Percentiles rank a stretch among this genome's conserved stretches.
Evolutionary conservation across 2,329 filamentous ascomycete genomes (phyloP).

Genomic region (Zalaria sp.): DNA sequence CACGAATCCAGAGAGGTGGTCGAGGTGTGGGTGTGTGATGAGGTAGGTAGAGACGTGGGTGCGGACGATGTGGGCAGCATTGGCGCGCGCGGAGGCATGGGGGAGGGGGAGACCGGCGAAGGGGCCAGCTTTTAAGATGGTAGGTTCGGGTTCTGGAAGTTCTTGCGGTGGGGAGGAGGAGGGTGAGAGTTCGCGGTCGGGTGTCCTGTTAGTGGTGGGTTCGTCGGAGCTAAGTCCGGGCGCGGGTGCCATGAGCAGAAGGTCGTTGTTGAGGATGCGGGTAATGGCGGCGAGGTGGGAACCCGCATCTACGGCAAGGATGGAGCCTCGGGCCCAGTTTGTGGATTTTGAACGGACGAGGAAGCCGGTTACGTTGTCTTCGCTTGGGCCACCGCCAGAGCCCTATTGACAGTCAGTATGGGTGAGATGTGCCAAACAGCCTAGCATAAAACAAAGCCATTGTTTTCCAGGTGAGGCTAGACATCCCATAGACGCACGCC

Average conservation of each 20-base stretch:
- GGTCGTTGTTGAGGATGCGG: slow-evolving; percentile 52
- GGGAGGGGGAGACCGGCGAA: slow-evolving; percentile 69
- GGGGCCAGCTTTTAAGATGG: slow-evolving; percentile 48
- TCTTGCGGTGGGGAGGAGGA: slow-evolving; percentile 23
- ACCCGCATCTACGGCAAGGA: slow-evolving; percentile 88
- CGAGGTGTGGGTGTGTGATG: slow-evolving; percentile 93
- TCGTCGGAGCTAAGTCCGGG: slow-evolving; percentile 8
- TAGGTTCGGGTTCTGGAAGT: slow-evolving; percentile 23
- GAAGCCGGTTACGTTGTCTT: slow-evolving; percentile 81
- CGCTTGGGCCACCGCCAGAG: slow-evolving; percentile 74
- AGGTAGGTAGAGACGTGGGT: slow-evolving; percentile 76
- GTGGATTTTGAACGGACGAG: slow-evolving; percentile 70
- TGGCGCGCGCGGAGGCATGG: slow-evolving; percentile 52
- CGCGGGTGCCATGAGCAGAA: slow-evolving; percentile 24
- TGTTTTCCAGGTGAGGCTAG: no score
- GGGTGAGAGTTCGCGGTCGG: slow-evolving; percentile 16
- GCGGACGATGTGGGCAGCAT: slow-evolving; percentile 67
- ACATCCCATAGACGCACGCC: no score
- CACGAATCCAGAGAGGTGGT: slow-evolving; percentile 82
- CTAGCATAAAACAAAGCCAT: background rate
- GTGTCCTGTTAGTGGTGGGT: slow-evolving; percentile 3
- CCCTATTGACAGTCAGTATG: slow-evolving; percentile 41
- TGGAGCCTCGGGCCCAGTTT: slow-evolving; percentile 67
- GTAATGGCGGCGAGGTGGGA: slow-evolving; percentile 77
- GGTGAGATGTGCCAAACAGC: background rate